Evolutionary conservation across 108 stramenopile genomes (phyloP).

Genomic region (Nannochloropsis granulata): DNA sequence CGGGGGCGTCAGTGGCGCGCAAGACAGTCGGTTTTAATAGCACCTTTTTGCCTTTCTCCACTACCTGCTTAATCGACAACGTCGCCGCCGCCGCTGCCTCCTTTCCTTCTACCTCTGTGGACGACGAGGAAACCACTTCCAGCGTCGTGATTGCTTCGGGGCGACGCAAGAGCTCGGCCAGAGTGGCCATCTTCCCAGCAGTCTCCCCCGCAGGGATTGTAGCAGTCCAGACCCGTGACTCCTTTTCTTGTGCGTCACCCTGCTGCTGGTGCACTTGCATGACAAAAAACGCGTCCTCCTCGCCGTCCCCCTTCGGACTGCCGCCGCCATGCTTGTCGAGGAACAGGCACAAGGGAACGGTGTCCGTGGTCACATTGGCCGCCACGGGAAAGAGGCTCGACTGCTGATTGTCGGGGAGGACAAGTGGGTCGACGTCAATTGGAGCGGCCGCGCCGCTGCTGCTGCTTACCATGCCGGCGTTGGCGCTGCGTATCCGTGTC

Average conservation of each 20-base stretch:
- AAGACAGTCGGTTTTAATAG: background rate
- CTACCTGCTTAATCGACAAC: background rate
- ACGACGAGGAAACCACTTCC: background rate
- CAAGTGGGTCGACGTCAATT: background rate
- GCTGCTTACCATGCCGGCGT: too few relatives aligned
- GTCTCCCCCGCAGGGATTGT: background rate
- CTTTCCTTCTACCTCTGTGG: background rate
- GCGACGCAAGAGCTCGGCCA: background rate
- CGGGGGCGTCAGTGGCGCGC: background rate
- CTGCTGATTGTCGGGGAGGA: background rate
- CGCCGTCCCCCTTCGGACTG: background rate
- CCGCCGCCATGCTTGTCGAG: background rate
- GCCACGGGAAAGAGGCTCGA: background rate
- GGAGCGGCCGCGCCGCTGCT: background rate
- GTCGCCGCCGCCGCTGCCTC: background rate
- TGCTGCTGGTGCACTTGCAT: background rate
- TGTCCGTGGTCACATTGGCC: background rate
- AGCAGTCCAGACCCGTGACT: background rate
- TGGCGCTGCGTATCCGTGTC: too few relatives aligned
- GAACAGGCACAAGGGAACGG: background rate
- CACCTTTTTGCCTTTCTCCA: background rate
- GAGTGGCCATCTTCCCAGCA: background rate
- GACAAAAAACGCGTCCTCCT: background rate
- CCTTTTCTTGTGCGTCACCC: background rate
- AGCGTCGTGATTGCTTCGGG: background rate